A percentile compares a stretch with the other conserved stretches of the same genome.
Conservation (phyloP, 148 eudicot species). For the Vaccinium darrowii region DNA sequence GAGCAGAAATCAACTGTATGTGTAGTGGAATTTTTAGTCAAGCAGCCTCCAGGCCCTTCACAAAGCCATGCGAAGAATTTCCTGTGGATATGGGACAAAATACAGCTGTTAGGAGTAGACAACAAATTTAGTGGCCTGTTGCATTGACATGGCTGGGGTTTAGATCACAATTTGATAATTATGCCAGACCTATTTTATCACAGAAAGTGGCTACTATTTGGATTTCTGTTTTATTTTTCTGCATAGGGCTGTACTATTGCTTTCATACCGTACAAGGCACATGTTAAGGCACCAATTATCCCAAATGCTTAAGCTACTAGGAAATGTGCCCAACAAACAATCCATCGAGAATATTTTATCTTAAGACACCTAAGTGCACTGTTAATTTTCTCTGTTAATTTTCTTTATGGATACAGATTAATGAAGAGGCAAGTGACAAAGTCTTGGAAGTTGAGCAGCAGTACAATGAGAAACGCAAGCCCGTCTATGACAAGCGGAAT, state of each 20-base stretch:
- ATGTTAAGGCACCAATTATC: background rate
- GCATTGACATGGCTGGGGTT: background rate
- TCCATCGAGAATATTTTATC: background rate
- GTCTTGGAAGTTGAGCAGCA: constrained; percentile 89
- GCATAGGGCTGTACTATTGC: background rate
- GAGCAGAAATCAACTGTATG: background rate
- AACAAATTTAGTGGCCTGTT: background rate
- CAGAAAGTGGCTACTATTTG: background rate
- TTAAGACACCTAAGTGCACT: background rate
- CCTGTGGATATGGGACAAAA: background rate
- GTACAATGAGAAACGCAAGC: constrained; percentile 79
- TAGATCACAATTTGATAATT: background rate
- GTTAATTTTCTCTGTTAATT: background rate
- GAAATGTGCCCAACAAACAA: background rate
- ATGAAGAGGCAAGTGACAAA: constrained; percentile 88
- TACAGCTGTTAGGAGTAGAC: background rate
- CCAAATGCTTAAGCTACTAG: background rate
- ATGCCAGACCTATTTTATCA: background rate
- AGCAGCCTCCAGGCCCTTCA: background rate
- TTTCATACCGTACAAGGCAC: background rate
- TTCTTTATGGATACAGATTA: constrained; percentile 47
- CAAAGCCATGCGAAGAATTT: background rate
- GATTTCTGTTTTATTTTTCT: background rate
- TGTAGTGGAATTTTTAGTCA: background rate
- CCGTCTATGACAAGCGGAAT: constrained; percentile 80